Evolutionary conservation across 2,329 filamentous ascomycete genomes (phyloP), one percentile per base, ranked within the genome.

Genomic region (Phaeosphaeria sp.): DNA sequence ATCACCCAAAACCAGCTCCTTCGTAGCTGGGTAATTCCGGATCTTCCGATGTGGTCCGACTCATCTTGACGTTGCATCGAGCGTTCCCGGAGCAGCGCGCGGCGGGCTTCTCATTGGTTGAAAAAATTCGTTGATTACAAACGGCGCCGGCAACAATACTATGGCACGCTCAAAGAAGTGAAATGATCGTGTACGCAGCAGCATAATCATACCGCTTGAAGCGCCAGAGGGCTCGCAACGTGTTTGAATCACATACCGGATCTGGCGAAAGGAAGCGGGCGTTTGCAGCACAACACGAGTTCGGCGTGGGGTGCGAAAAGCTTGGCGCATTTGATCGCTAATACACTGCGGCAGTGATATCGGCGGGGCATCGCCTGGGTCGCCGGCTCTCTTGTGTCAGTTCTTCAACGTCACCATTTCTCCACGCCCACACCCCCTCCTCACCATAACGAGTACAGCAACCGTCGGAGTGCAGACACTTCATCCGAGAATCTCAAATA

Each of bases 321-420:
- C 46, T 53, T 51, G 51, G 48, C 59, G 47, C 22, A 20, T 57
- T 46, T 55, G 49, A 56, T 52, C 60, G 56, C 55, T 60, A 64
- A 59, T 36, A 36, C 30, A 36, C 8, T 48, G 6, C 51, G 24
- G 27, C 44, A 57, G 49, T 56, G 51, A 62, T 56, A 58, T 59
- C 55, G 57, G 68, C 66, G 68, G 63, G 67, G 66, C 48, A 55
- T 55, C 52, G 46, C 40, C 44, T 24, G 48, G 51, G 48, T 48
- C 49, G 46, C 51, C 54, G 36, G 22, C 21, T 13, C 17, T 25
- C n/a, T 25, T 57, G 24, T 55, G 53, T 52, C 54, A 20, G 47
- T 47, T 56, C 42, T 56, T 30, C 54, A n/a, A 65, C 66, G 58
- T 64, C 66, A 66, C 64, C 57, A 65, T 48, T 58, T 43, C 57